These are phyloP conservation scores for Inonotus obliquus DNA, from an alignment of 1,284 basidiomycete species.

Conservation along the genomic window DNA sequence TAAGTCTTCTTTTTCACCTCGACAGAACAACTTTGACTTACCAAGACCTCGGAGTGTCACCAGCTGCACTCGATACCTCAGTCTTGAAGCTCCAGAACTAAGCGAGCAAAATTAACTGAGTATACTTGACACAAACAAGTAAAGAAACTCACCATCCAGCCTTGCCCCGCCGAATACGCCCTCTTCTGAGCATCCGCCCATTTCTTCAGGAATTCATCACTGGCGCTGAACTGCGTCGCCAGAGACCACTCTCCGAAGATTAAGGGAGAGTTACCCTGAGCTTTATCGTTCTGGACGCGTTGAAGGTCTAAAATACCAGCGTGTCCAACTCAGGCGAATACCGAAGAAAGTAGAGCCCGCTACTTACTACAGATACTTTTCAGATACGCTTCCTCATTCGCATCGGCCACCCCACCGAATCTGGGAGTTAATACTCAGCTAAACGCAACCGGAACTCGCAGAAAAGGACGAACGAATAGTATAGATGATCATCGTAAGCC, in stretches of 20 bases:
- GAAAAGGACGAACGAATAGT: constrained; percentile 48
- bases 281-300: constrained; percentile 45
- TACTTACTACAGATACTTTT: constrained; percentile 64
- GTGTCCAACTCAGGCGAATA: not conserved
- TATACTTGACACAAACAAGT: not conserved
- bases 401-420: constrained; percentile 66
- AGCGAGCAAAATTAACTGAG: not conserved
- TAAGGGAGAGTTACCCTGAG: constrained; percentile 44
- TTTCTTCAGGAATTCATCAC: constrained; percentile 54
- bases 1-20: not conserved
- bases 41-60: constrained; percentile 54
- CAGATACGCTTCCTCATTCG: constrained; percentile 62
- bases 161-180: constrained; percentile 53
- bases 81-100: constrained; percentile 79
- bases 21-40: constrained; percentile 25
- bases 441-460: not conserved
- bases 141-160: constrained; percentile 61
- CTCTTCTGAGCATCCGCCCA: constrained; percentile 82
- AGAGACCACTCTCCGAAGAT: constrained; percentile 65
- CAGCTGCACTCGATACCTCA: constrained; percentile 49
- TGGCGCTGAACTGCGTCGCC: constrained; percentile 60
- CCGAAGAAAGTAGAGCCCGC: no score
- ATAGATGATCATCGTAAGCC: constrained; percentile 77
- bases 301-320: constrained; percentile 39
- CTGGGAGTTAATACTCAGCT: constrained; percentile 27